Evolutionary conservation across 2,329 filamentous ascomycete species (phyloP).

Genomic region (Xylariaceae sp.): DNA sequence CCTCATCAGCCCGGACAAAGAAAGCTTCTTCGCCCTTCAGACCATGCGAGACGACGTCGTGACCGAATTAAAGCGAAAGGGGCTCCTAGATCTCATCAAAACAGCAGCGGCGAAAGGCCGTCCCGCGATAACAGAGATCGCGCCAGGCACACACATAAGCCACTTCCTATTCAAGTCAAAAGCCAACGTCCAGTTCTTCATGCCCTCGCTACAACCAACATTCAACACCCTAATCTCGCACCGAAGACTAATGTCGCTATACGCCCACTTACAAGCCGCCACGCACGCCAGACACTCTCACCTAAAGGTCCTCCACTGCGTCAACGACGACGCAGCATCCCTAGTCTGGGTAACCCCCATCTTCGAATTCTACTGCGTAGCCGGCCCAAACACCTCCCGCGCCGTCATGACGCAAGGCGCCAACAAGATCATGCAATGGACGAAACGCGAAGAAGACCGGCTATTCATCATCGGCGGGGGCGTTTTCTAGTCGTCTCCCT

Average conservation of each 20-base stretch:
- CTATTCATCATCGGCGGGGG: slow-evolving; percentile 98
- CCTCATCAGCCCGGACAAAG: slow-evolving; percentile 86
- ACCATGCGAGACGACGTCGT: slow-evolving; percentile 62
- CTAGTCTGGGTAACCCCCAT: slow-evolving; percentile 87
- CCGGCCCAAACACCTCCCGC: slow-evolving; percentile 64
- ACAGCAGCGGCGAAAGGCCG: slow-evolving; percentile 67
- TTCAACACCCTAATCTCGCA: slow-evolving; percentile 57
- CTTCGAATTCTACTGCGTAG: slow-evolving; percentile 95
- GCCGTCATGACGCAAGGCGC: slow-evolving; percentile 74
- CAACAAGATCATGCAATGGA: slow-evolving; percentile 88
- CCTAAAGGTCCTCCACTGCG: slow-evolving; percentile 79
- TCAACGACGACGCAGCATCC: slow-evolving; percentile 69
- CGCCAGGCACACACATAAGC: slow-evolving; percentile 73
- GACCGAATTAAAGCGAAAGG: slow-evolving; percentile 69
- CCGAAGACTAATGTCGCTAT: slow-evolving; percentile 74
- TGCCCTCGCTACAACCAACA: slow-evolving; percentile 72
- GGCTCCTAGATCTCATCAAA: slow-evolving; percentile 70
- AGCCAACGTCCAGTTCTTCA: slow-evolving; percentile 91
- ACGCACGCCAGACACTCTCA: slow-evolving; percentile 82
- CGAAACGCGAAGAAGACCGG: slow-evolving; percentile 84
- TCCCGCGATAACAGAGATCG: slow-evolving; percentile 66
- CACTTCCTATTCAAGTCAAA: slow-evolving; percentile 97
- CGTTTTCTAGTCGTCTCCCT: slow-evolving; percentile 53
- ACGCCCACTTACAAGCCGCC: slow-evolving; percentile 76
- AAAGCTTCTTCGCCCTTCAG: slow-evolving; percentile 87